Conservation (phyloP, 2,329 filamentous ascomycete species). For the Lizonia empirigonia region DNA sequence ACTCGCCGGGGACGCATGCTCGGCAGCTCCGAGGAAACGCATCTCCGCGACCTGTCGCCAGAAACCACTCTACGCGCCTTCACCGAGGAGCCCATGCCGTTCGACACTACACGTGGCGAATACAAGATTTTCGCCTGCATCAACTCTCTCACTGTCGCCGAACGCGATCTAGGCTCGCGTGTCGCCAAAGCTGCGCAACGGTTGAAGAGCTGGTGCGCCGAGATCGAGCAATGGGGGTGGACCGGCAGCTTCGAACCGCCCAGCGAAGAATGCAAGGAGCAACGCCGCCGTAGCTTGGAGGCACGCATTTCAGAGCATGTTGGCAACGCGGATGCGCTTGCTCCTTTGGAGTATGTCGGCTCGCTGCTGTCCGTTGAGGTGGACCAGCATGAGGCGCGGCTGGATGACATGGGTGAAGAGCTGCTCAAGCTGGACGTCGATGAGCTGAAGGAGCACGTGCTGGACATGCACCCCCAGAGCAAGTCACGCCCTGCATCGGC, state of each 20-base stretch:
- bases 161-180: slow-evolving; percentile 73
- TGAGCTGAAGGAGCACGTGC: slow-evolving; percentile 85
- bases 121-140: slow-evolving; percentile 60
- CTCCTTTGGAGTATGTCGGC: slow-evolving; percentile 65
- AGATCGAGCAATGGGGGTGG: slow-evolving; percentile 69
- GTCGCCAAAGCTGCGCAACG: slow-evolving; percentile 73
- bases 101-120: slow-evolving; percentile 49
- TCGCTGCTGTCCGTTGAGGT: slow-evolving; percentile 71
- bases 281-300: slow-evolving; percentile 40
- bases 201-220: slow-evolving; percentile 76
- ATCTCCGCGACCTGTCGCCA: slow-evolving; percentile 48
- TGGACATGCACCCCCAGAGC: slow-evolving; percentile 72
- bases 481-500: slow-evolving; percentile 54
- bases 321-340: slow-evolving; percentile 29
- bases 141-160: slow-evolving; percentile 65
- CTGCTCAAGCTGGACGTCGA: slow-evolving; percentile 76
- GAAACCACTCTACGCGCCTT: slow-evolving; percentile 51
- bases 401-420: slow-evolving; percentile 73
- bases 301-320: slow-evolving; percentile 41
- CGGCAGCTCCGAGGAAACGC: slow-evolving; percentile 38
- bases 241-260: slow-evolving; percentile 55
- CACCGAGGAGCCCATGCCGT: slow-evolving; percentile 52
- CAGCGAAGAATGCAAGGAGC: slow-evolving; percentile 33
- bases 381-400: slow-evolving; percentile 69
- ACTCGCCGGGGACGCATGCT: slow-evolving; percentile 33